Percentiles rank a stretch among this genome's conserved stretches.
Evolutionary conservation across 495 filamentous ascomycete genomes (phyloP).

Genomic region (Aeminium ludgeri): DNA sequence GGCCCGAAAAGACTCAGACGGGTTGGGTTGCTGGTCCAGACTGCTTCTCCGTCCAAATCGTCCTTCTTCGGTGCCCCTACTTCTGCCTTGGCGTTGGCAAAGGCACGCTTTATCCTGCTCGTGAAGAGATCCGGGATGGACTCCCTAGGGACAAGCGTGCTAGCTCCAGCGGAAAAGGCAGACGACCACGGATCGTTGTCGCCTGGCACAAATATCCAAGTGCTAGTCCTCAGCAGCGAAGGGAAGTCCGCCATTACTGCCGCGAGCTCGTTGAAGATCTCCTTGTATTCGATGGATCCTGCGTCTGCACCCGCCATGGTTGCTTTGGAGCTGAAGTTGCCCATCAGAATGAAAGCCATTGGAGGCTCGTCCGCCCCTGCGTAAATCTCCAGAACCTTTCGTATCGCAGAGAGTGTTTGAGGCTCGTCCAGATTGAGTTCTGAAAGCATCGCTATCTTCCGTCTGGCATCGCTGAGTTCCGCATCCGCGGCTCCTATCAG

Average conservation of each 20-base stretch:
- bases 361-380: conserved; percentile 50
- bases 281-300: conserved; percentile 82
- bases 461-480: background rate
- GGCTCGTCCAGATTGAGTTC: conserved; percentile 77
- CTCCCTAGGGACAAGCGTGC: conserved; percentile 54
- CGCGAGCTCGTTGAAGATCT: conserved; percentile 77
- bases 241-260: conserved; percentile 72
- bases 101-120: conserved; percentile 59
- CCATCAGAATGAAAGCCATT: conserved; percentile 60
- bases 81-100: conserved; percentile 58
- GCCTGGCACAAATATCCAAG: conserved; percentile 83
- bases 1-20: conserved; percentile 70
- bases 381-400: conserved; percentile 57
- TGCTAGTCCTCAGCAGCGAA: conserved; percentile 56
- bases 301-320: conserved; percentile 49
- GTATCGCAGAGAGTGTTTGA: conserved; percentile 55
- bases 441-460: conserved; percentile 53
- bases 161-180: conserved; percentile 68
- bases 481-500: conserved; percentile 23
- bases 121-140: conserved; percentile 76
- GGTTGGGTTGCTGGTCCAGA: conserved; percentile 79
- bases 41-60: conserved; percentile 40
- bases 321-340: conserved; percentile 66
- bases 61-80: conserved; percentile 30
- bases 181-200: conserved; percentile 93